Percentiles rank a stretch among this genome's conserved stretches.
Evolutionary conservation across 2,329 filamentous ascomycete species (phyloP).

Genomic region (Teratosphaeria viscida): DNA sequence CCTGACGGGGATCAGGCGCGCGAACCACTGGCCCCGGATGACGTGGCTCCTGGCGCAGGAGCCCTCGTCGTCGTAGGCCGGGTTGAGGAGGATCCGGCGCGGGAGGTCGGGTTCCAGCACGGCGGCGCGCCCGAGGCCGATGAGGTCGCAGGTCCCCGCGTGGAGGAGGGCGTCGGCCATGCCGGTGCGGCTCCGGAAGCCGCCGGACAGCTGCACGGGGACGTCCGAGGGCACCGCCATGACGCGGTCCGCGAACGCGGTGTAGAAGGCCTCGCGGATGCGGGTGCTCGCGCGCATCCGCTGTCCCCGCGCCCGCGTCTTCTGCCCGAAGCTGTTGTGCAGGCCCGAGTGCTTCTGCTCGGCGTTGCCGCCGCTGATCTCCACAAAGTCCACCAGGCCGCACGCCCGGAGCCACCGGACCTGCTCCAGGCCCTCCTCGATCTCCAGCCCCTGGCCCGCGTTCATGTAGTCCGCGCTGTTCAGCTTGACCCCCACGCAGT

Average conservation of each 20-base stretch:
- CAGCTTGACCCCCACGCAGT: slow-evolving; percentile 40
- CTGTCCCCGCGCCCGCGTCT: slow-evolving; percentile 27
- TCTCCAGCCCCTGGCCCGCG: slow-evolving; percentile 13
- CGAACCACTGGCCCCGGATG: slow-evolving; percentile 24
- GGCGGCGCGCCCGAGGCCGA: slow-evolving; percentile 40
- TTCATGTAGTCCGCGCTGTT: slow-evolving; percentile 40
- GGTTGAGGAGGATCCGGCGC: slow-evolving; percentile 26
- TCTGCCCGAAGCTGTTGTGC: slow-evolving; percentile 13
- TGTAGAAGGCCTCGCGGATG: slow-evolving; percentile 56
- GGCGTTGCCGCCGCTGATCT: slow-evolving; percentile 51
- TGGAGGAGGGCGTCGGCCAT: slow-evolving; percentile 41
- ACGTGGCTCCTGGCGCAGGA: slow-evolving; percentile 21
- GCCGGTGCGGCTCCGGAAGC: slow-evolving; percentile 45
- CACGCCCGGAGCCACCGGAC: slow-evolving; percentile 39
- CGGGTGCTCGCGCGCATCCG: slow-evolving; percentile 29
- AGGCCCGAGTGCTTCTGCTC: slow-evolving; percentile 15
- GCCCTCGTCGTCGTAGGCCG: slow-evolving; percentile 16
- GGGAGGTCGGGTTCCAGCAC: slow-evolving; percentile 36
- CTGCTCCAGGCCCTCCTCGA: slow-evolving; percentile 48
- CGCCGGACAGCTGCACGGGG: slow-evolving; percentile 45
- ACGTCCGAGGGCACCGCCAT: slow-evolving; percentile 16
- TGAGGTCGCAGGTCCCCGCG: slow-evolving; percentile 38
- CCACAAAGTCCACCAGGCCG: slow-evolving; percentile 52
- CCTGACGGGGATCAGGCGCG: slow-evolving; percentile 22
- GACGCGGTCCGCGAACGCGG: slow-evolving; percentile 46